Evolutionary conservation across 495 filamentous ascomycete species (phyloP).

Genomic region (Hyaloscypha variabilis): DNA sequence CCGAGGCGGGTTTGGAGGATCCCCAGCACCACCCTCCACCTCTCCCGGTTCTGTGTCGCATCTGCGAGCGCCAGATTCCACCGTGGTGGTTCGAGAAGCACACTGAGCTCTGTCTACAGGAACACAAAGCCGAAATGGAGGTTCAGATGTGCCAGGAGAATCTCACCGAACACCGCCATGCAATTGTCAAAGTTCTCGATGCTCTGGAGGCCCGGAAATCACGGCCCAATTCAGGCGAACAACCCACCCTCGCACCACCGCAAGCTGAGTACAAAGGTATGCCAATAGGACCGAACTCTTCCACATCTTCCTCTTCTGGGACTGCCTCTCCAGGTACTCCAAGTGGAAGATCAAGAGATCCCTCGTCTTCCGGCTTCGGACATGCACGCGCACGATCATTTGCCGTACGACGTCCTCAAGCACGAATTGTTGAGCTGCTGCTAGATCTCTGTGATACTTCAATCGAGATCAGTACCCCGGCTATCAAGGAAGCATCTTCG

Average conservation of each 20-base stretch:
- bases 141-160: slow-evolving; percentile 94
- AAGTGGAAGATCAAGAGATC: slow-evolving; percentile 74
- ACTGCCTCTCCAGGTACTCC: slow-evolving; percentile 69
- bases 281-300: slow-evolving; percentile 77
- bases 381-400: slow-evolving; percentile 79
- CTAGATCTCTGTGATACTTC: slow-evolving; percentile 96
- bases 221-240: slow-evolving; percentile 62
- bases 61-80: slow-evolving; percentile 96
- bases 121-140: slow-evolving; percentile 96
- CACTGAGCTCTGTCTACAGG: slow-evolving; percentile 92
- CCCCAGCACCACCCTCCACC: slow-evolving; percentile 83
- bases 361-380: slow-evolving; percentile 64
- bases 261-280: slow-evolving; percentile 89
- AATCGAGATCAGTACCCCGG: slow-evolving; percentile 89
- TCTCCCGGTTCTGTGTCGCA: slow-evolving; percentile 87
- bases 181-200: slow-evolving; percentile 95
- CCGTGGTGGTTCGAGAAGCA: slow-evolving; percentile 99
- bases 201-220: slow-evolving; percentile 82
- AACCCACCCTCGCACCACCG: slow-evolving; percentile 45
- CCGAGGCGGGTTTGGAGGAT: slow-evolving; percentile 83
- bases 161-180: slow-evolving; percentile 88
- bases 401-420: slow-evolving; percentile 83
- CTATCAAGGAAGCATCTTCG: slow-evolving; percentile 77
- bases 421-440: slow-evolving; percentile 90
- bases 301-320: slow-evolving; percentile 64